Evolutionary conservation across 768 basidiomycete genomes (phyloP).

Genomic region (Tubosaeta sp.): DNA sequence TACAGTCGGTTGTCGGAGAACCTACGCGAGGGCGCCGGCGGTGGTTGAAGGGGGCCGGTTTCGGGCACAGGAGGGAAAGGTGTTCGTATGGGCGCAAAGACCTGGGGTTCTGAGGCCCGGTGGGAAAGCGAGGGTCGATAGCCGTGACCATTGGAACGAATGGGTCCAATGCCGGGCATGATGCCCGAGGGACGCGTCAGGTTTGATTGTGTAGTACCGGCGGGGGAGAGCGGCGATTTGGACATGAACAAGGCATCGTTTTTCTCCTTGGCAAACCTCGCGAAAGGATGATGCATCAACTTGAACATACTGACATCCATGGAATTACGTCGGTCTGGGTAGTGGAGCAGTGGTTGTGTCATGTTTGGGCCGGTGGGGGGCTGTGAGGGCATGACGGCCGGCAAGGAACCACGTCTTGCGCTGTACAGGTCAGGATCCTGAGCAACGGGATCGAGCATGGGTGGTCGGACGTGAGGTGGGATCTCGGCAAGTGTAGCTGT

Average conservation of each 20-base stretch:
- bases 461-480: constrained; percentile 23
- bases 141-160: constrained; percentile 43
- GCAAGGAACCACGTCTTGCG: constrained; percentile 53
- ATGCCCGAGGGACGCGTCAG: constrained; percentile 33
- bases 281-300: constrained; percentile 45
- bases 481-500: constrained; percentile 28
- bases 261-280: constrained; percentile 31
- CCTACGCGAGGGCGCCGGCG: constrained; percentile 18
- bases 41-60: constrained; percentile 10
- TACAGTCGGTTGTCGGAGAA: constrained; percentile 46
- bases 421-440: constrained; percentile 33
- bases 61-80: constrained; percentile 33
- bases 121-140: constrained; percentile 31
- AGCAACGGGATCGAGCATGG: constrained; percentile 14
- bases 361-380: constrained; percentile 24
- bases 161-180: constrained; percentile 33
- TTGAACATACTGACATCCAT: constrained; percentile 45
- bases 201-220: constrained; percentile 31
- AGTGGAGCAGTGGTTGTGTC: constrained; percentile 32
- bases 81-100: constrained; percentile 35
- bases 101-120: constrained; percentile 32
- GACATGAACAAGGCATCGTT: constrained; percentile 32
- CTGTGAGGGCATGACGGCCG: constrained; percentile 34
- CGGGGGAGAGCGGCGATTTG: constrained; percentile 31
- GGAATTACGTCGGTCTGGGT: constrained; percentile 36